A percentile compares a stretch with the other conserved stretches of the same genome.
Evolutionary conservation across 2,329 filamentous ascomycete genomes (phyloP).

Genomic region (Coniochaeta hoffmannii): DNA sequence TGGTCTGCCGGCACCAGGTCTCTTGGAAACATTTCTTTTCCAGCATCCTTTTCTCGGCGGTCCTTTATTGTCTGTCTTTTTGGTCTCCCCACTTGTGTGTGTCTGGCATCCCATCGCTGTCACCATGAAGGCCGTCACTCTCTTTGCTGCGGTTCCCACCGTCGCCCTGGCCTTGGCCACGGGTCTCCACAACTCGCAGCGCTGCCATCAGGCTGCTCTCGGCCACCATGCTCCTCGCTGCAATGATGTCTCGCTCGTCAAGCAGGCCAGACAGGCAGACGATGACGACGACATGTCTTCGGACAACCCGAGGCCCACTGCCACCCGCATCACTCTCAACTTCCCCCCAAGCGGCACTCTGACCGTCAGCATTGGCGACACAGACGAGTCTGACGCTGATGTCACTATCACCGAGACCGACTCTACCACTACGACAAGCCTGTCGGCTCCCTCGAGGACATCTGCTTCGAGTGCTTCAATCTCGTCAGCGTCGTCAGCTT

Average conservation of each 20-base stretch:
- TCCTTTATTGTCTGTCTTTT: background rate
- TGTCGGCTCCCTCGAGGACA: background rate
- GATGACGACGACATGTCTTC: background rate
- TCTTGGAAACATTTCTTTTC: background rate
- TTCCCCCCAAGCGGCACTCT: too few species aligned
- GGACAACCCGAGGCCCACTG: background rate
- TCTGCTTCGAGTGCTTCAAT: background rate
- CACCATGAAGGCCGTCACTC: constrained; percentile 1
- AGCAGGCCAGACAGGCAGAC: background rate
- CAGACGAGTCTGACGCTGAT: too few species aligned
- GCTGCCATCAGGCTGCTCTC: background rate
- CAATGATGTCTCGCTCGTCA: background rate
- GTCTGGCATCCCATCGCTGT: background rate
- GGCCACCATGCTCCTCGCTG: background rate
- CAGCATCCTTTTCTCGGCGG: background rate
- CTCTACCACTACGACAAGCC: too few species aligned
- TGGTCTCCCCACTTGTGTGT: background rate
- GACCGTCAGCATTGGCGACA: too few species aligned
- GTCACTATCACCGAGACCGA: too few species aligned
- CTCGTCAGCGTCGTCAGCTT: background rate
- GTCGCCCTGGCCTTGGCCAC: background rate
- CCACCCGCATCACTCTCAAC: too few species aligned
- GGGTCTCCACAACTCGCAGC: background rate
- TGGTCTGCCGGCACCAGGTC: background rate
- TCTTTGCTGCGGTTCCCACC: background rate